Evolutionary conservation across 208 protist species (phyloP).

Genomic region (Acanthamoeba triangularis): DNA sequence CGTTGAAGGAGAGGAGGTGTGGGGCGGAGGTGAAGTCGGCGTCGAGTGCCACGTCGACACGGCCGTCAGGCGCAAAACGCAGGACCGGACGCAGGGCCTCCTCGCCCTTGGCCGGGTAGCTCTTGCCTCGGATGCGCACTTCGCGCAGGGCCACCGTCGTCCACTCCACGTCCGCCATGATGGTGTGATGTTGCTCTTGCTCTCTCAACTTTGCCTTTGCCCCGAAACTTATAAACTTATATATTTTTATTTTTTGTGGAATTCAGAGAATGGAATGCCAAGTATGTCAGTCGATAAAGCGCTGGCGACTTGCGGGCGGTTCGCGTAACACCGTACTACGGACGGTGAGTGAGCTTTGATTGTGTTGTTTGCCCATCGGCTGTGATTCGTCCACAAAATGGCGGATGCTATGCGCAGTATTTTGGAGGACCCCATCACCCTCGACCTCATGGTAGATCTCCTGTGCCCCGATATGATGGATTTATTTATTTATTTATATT

Average conservation of each 20-base stretch:
- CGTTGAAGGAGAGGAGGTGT: slow-evolving; percentile 21
- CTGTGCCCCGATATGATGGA: no score
- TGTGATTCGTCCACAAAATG: slow-evolving; percentile 1
- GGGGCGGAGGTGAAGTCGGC: background rate
- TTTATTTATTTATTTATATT: background rate
- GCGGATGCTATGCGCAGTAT: slow-evolving; percentile 7
- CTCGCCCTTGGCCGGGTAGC: background rate
- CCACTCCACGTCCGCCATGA: background rate
- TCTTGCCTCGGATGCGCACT: background rate
- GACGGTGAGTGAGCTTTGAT: no score
- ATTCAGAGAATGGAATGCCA: no score
- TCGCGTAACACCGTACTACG: no score
- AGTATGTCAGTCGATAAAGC: no score
- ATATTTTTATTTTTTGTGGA: no score
- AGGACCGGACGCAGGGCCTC: slow-evolving; percentile 28
- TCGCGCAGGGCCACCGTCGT: background rate
- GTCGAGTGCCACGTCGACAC: background rate
- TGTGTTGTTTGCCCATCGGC: no score
- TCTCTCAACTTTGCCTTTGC: no score
- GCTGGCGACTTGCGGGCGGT: no score
- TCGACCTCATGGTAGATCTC: slow-evolving; percentile 69
- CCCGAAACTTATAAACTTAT: no score
- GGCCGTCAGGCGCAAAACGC: background rate
- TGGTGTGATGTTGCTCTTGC: no score
- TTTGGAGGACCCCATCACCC: slow-evolving; percentile 68